Percentiles rank a stretch among this genome's conserved stretches.
These are phyloP conservation scores for Pichia sp. DNA, from an alignment of 1,139 yeast genomes.

Conservation along the genomic window DNA sequence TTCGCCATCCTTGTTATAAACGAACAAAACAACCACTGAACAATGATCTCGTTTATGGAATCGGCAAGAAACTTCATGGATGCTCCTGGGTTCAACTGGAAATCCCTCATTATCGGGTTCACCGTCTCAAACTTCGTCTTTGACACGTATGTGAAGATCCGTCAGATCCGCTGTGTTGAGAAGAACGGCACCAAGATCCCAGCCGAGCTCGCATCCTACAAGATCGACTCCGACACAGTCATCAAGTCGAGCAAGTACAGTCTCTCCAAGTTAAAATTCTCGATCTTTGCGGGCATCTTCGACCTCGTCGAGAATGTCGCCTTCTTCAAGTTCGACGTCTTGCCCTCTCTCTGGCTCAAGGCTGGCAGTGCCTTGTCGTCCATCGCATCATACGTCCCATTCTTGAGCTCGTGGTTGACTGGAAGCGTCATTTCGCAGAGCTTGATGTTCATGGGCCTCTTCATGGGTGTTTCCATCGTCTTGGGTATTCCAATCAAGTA, in stretches of 20 bases:
- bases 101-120: constrained; percentile 65
- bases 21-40: not conserved
- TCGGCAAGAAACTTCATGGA: constrained; percentile 36
- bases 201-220: constrained; percentile 46
- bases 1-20: too few relatives aligned
- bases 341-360: constrained; percentile 66
- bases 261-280: constrained; percentile 73
- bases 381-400: constrained; percentile 9
- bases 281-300: constrained; percentile 51
- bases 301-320: constrained; percentile 54
- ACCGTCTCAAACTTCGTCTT: constrained; percentile 71
- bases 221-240: constrained; percentile 68
- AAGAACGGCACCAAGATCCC: constrained; percentile 54
- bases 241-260: constrained; percentile 76
- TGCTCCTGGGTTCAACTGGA: constrained; percentile 70
- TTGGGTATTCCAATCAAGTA: constrained; percentile 63
- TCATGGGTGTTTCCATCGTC: constrained; percentile 47
- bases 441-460: constrained; percentile 45
- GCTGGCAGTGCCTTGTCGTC: constrained; percentile 33
- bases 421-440: constrained; percentile 20
- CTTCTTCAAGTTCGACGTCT: constrained; percentile 54
- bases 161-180: constrained; percentile 70
- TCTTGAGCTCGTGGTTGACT: constrained; percentile 12
- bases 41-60: constrained; percentile 33
- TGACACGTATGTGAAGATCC: constrained; percentile 65